Conservation (phyloP, 2,329 filamentous ascomycete genomes). For the Myotisia sp. region DNA sequence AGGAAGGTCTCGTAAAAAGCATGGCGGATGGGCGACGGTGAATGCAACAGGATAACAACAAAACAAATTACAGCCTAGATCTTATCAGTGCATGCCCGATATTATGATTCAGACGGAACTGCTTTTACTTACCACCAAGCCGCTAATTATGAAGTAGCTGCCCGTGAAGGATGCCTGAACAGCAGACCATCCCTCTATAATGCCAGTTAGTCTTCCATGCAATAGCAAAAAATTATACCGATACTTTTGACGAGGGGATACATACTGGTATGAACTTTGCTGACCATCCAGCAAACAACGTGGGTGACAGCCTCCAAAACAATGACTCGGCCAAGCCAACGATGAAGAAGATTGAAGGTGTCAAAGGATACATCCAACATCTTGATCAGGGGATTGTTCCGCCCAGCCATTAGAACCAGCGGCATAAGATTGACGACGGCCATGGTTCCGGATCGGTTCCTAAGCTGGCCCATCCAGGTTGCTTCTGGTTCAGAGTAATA, state of each 20-base stretch:
- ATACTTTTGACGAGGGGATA: constrained; percentile 44
- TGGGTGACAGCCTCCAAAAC: constrained; percentile 57
- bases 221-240: no score
- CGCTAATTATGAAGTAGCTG: constrained; percentile 26
- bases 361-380: constrained; percentile 24
- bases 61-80: constrained; percentile 39
- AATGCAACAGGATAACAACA: constrained; percentile 51
- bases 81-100: constrained; percentile 10
- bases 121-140: constrained; percentile 29
- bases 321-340: constrained; percentile 60
- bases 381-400: constrained; percentile 27
- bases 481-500: constrained; percentile 23
- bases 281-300: constrained; percentile 58
- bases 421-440: constrained; percentile 27
- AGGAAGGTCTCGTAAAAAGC: constrained; percentile 97
- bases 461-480: constrained; percentile 26
- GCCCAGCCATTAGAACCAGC: constrained; percentile 23
- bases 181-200: constrained; percentile 24
- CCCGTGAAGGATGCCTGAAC: constrained; percentile 20
- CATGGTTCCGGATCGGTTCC: constrained; percentile 29
- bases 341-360: constrained; percentile 46
- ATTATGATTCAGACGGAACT: constrained; percentile 19
- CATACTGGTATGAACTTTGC: constrained; percentile 40
- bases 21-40: constrained; percentile 69
- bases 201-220: not conserved